Evolutionary conservation across 2,329 filamentous ascomycete genomes (phyloP), one percentile per base, ranked within the genome.

Genomic region (Colletotrichum sp.): DNA sequence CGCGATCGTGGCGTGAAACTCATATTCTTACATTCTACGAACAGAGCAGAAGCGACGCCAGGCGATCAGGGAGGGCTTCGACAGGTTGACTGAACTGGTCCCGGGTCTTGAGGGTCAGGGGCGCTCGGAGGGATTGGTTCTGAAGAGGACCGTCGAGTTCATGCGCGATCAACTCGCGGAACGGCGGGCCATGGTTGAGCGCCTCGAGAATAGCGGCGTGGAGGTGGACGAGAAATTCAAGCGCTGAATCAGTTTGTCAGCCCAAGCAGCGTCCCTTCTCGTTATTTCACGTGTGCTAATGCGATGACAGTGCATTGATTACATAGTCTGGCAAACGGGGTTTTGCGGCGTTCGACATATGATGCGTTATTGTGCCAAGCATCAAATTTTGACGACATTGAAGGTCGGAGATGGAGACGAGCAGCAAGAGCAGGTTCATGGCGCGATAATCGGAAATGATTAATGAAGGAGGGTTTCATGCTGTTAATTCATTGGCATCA

Each of bases 71-170:
- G 92, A 95, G 75, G 95, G 94, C 72, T 98, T 98, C 83, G 95
- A 98, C 83, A 91, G 93, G 39, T 90, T 98, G 30, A 95, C 95
- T 18, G 91, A 93, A 69, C 89, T 98, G 36, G 95, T 98, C 1
- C 96, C 96, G 0, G 95, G 95, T 1, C 89, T 98, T 69, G 91
- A 95, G 80, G 96, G 96, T 1, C 94, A 96, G 81, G 96, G 94
- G 2, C 92, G 95, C 62, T 97, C 95, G 78, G 96, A 98, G 84
- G 95, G 95, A 32, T 89, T 95, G 21, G 95, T 98, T n/a, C 88
- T 98, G 26, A 92, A 93, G 78, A 90, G 90, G 78, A 94, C 93
- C 0, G 91, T 94, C 34, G 92, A 93, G 16, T 93, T 89, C 77
- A 93, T 95, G 81, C 88, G 88, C 57, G 85, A 92, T 76, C 88